Evolutionary conservation across 805 yeast genomes (phyloP).

Genomic region (Candida gorgasii): DNA sequence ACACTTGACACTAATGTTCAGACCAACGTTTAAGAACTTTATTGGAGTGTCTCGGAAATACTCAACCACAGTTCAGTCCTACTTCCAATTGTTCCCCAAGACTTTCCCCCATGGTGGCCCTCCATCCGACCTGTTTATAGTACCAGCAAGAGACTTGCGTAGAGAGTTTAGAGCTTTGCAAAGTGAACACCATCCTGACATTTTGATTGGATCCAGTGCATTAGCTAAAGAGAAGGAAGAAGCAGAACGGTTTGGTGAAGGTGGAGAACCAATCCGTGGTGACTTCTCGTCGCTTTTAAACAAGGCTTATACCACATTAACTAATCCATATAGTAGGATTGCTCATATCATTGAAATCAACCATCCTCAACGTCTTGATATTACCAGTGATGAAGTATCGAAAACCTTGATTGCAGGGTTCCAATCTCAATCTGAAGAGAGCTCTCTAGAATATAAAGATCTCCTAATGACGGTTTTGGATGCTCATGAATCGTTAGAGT

Average conservation of each 20-base stretch:
- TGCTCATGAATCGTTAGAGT: slow-evolving; percentile 79
- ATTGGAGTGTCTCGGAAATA: not conserved
- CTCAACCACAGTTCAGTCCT: slow-evolving; percentile 22
- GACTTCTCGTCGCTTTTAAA: slow-evolving; percentile 59
- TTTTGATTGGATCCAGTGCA: slow-evolving; percentile 30
- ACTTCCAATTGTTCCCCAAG: slow-evolving; percentile 70
- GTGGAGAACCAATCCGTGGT: slow-evolving; percentile 7
- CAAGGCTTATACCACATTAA: slow-evolving; percentile 72
- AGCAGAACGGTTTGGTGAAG: slow-evolving; percentile 18
- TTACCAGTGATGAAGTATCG: slow-evolving; percentile 57
- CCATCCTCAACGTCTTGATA: slow-evolving; percentile 47
- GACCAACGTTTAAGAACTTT: too few relatives aligned
- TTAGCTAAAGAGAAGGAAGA: slow-evolving; percentile 12
- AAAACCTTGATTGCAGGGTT: slow-evolving; percentile 44
- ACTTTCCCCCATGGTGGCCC: slow-evolving; percentile 70
- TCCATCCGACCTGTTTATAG: slow-evolving; percentile 55
- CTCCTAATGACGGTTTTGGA: slow-evolving; percentile 78
- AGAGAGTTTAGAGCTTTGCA: slow-evolving; percentile 77
- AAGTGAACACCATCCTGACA: slow-evolving; percentile 81
- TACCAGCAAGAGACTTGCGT: slow-evolving; percentile 59
- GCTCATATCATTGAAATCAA: slow-evolving; percentile 36
- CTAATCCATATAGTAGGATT: slow-evolving; percentile 64
- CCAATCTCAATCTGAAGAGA: slow-evolving; percentile 31
- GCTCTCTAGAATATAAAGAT: slow-evolving; percentile 45
- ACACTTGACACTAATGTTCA: too few relatives aligned